Percentiles rank a stretch among this genome's conserved stretches.
These are phyloP conservation scores for Favolaschia claudopus DNA, from an alignment of 768 basidiomycete species.

Conservation along the genomic window DNA sequence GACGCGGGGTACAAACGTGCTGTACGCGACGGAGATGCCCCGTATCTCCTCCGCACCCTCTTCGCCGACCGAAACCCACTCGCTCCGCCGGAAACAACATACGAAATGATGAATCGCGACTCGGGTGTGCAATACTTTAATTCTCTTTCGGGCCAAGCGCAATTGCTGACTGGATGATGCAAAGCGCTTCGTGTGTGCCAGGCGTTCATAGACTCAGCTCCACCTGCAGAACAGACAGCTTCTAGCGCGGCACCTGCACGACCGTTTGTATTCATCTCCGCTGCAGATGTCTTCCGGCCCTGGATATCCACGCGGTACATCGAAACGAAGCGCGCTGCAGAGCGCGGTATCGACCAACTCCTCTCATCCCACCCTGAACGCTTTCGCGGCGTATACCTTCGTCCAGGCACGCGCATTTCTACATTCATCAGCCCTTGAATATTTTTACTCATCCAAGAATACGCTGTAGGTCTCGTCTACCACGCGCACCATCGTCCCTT, in stretches of 20 bases:
- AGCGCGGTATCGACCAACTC: constrained; percentile 68
- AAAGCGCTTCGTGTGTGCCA: constrained; percentile 83
- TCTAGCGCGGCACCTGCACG: constrained; percentile 49
- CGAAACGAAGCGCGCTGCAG: constrained; percentile 93
- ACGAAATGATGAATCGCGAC: constrained; percentile 88
- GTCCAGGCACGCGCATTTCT: constrained; percentile 75
- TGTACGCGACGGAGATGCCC: constrained; percentile 64
- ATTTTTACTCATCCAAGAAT: constrained; percentile 16
- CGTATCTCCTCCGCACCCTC: constrained; percentile 58
- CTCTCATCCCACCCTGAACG: constrained; percentile 47
- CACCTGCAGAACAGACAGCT: constrained; percentile 34
- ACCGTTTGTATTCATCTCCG: constrained; percentile 94
- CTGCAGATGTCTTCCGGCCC: constrained; percentile 92
- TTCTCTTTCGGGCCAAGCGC: constrained; percentile 15
- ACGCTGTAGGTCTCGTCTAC: constrained; percentile 85
- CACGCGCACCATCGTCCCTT: constrained; percentile 94
- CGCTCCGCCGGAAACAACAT: constrained; percentile 59
- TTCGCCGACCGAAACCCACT: constrained; percentile 68
- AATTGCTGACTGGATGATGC: constrained; percentile 23
- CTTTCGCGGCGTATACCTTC: constrained; percentile 80
- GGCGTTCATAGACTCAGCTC: constrained; percentile 65
- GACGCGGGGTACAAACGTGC: constrained; percentile 81
- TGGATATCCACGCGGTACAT: constrained; percentile 88
- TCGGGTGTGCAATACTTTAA: constrained; percentile 69
- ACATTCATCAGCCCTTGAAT: constrained; percentile 14